These are phyloP conservation scores for Eimeria brunetti DNA, from an alignment of 169 alveolate species.

Conservation along the genomic window DNA sequence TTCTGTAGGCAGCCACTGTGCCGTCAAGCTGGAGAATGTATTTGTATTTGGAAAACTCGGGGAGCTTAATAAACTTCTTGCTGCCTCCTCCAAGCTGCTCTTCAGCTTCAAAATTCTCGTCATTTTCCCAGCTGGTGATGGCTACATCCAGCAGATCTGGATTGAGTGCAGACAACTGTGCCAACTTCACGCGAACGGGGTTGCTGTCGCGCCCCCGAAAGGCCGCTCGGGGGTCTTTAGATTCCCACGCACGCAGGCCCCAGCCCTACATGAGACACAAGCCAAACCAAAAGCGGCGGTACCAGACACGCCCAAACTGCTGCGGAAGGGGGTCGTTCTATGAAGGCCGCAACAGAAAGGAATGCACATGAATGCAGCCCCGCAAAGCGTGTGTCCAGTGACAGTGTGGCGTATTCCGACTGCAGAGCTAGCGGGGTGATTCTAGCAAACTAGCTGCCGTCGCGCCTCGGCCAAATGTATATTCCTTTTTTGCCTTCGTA, in stretches of 20 bases:
- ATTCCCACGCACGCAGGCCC: slow-evolving; percentile 42
- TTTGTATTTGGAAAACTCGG: slow-evolving; percentile 71
- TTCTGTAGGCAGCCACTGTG: slow-evolving; percentile 79
- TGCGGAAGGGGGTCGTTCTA: not conserved
- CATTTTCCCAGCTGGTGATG: slow-evolving; percentile 80
- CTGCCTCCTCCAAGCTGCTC: slow-evolving; percentile 73
- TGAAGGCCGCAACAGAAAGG: not conserved
- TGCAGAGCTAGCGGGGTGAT: not conserved
- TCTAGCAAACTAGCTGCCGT: not conserved
- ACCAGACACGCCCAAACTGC: not conserved
- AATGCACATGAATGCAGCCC: not conserved
- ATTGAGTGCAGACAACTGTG: slow-evolving; percentile 53
- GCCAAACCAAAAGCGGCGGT: not conserved
- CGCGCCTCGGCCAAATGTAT: not conserved
- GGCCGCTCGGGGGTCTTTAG: slow-evolving; percentile 54
- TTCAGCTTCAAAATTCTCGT: slow-evolving; percentile 64
- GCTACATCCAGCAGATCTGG: slow-evolving; percentile 76
- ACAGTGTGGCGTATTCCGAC: not conserved
- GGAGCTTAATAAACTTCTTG: slow-evolving; percentile 33
- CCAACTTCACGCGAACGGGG: slow-evolving; percentile 72
- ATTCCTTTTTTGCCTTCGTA: not conserved
- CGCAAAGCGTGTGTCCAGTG: not conserved
- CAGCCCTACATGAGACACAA: slow-evolving; percentile 50
- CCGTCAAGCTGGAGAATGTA: slow-evolving; percentile 75
- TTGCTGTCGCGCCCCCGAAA: slow-evolving; percentile 81